Evolutionary conservation across 306 rosid genomes (phyloP).

Genomic region (Quillaja saponaria): DNA sequence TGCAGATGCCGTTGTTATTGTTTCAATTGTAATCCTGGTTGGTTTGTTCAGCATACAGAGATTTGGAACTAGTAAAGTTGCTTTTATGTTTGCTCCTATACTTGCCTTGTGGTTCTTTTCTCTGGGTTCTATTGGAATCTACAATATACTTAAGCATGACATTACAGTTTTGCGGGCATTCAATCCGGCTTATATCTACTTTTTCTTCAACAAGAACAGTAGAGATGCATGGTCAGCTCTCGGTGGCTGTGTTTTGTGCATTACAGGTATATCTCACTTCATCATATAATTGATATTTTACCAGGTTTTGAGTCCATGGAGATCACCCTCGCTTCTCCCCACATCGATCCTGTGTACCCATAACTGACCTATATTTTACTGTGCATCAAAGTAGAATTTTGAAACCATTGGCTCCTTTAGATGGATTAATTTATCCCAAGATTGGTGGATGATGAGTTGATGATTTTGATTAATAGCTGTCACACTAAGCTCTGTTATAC

Average conservation of each 20-base stretch:
- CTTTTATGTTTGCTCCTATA: constrained; percentile 83
- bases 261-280: constrained; percentile 69
- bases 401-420: constrained; percentile 8
- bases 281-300: no score
- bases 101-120: constrained; percentile 91
- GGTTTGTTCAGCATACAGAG: constrained; percentile 81
- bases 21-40: constrained; percentile 65
- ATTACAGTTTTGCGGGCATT: constrained; percentile 73
- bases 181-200: constrained; percentile 87
- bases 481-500: neutral
- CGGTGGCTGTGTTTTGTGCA: constrained; percentile 96
- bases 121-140: constrained; percentile 82
- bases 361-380: neutral
- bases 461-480: constrained; percentile 3
- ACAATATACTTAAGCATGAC: constrained; percentile 66
- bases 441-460: neutral
- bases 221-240: constrained; percentile 85
- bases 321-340: constrained; percentile 2
- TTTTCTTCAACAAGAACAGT: constrained; percentile 76
- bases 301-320: neutral
- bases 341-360: constrained; percentile 3
- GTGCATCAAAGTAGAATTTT: constrained; percentile 9
- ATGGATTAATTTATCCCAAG: neutral
- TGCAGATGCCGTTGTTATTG: constrained; percentile 70
- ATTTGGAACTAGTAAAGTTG: constrained; percentile 90